Percentiles rank a stretch among this genome's conserved stretches.
These are phyloP conservation scores for Helianthus tuberosus DNA, from an alignment of 129 eudicot species.

Conservation along the genomic window DNA sequence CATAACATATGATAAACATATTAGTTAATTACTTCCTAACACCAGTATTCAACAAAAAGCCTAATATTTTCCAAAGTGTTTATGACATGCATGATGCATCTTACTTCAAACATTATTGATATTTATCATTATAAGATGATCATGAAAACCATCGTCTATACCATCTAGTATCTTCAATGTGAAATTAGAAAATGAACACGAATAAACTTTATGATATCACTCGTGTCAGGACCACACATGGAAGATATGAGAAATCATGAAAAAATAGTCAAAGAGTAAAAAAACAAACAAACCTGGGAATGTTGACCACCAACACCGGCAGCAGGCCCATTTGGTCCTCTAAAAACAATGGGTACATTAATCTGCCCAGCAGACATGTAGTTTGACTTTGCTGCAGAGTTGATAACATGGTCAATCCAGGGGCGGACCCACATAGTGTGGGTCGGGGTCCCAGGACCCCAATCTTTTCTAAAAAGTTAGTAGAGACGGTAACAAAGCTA, in stretches of 20 bases:
- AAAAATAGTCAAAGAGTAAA: neutral
- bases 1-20: neutral
- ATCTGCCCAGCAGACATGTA: conserved; percentile 99
- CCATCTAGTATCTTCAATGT: neutral
- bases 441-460: no score
- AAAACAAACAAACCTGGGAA: conserved; percentile 63
- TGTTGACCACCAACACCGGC: conserved; percentile 99
- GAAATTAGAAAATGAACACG: neutral
- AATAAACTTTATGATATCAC: neutral
- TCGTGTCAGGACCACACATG: conserved; percentile 1
- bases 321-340: conserved; percentile 99
- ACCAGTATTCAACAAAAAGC: neutral
- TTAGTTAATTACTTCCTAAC: neutral
- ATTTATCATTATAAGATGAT: conserved; percentile 7
- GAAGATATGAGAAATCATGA: neutral
- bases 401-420: conserved; percentile 97
- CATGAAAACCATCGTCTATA: neutral
- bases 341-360: conserved; percentile 90
- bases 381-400: conserved; percentile 98
- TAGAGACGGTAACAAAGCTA: no score
- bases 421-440: no score
- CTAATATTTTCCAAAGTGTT: conserved; percentile 4
- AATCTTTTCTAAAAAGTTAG: no score
- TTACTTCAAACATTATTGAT: conserved; percentile 13
- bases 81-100: neutral